phyloP scores from a whole-genome alignment of 495 filamentous ascomycete genomes.

The Xylaria castorea region DNA sequence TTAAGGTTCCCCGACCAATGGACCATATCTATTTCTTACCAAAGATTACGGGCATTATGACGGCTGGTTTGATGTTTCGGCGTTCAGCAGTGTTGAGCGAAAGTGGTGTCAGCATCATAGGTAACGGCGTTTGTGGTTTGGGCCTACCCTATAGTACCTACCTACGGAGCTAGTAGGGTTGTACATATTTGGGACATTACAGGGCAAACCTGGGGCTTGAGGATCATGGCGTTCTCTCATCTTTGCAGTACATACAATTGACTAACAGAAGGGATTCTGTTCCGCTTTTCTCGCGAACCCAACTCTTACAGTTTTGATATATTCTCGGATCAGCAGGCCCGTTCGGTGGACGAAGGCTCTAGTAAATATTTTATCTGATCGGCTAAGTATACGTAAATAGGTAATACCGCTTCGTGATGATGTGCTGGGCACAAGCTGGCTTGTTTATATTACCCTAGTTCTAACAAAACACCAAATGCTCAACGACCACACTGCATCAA shows the following conservation, averaged over 20 bases:
- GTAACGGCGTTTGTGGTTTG: slow-evolving; percentile 42
- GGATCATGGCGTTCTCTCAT: slow-evolving; percentile 19
- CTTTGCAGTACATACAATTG: slow-evolving; percentile 12
- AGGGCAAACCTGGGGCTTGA: slow-evolving; percentile 20
- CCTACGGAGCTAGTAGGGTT: slow-evolving; percentile 26
- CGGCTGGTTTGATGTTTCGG: slow-evolving; percentile 30
- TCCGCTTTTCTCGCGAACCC: neutral
- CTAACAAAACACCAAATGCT: neutral
- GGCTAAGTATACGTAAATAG: neutral
- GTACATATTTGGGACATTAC: slow-evolving; percentile 20
- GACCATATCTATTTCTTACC: slow-evolving; percentile 27
- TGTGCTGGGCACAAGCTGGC: neutral
- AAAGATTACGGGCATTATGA: slow-evolving; percentile 33
- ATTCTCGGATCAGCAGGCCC: neutral
- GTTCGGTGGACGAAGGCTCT: neutral
- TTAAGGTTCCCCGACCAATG: neutral
- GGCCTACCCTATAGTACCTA: slow-evolving; percentile 30
- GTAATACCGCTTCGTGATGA: neutral
- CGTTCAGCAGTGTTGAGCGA: slow-evolving; percentile 18
- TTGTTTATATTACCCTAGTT: neutral
- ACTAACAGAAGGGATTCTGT: slow-evolving; percentile 1
- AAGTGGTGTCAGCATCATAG: slow-evolving; percentile 27
- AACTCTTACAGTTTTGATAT: neutral
- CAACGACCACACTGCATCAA: neutral
- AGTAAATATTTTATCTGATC: neutral